These are phyloP conservation scores for Diplosphaera chodatii DNA, from an alignment of 139 green algal species.

Conservation along the genomic window DNA sequence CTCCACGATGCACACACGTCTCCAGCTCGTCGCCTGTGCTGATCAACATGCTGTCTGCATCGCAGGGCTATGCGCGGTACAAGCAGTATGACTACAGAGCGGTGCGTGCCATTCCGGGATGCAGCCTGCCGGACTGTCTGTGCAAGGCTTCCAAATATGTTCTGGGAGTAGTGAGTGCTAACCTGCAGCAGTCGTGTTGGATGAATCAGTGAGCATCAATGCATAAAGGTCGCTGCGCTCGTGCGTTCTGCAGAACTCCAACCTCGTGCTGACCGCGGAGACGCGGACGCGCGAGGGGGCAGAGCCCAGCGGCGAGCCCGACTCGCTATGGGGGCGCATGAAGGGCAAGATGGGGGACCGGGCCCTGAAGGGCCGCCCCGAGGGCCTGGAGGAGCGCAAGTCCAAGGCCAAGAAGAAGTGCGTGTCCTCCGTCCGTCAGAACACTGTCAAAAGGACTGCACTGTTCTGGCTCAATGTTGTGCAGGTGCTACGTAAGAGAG, in stretches of 20 bases:
- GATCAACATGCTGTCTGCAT: background rate
- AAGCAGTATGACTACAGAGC: constrained; percentile 97
- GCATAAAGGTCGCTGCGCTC: background rate
- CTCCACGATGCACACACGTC: too few species aligned
- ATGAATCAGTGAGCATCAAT: too few species aligned
- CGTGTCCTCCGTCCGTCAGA: too few species aligned
- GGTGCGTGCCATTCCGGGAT: constrained; percentile 42
- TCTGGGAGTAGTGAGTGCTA: too few species aligned
- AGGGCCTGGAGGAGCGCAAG: constrained; percentile 61
- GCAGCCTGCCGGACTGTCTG: too few species aligned
- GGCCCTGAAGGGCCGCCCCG: constrained; percentile 48
- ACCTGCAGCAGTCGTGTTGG: too few species aligned
- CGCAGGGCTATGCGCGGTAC: constrained; percentile 52
- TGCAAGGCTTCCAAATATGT: too few species aligned
- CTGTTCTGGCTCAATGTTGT: background rate
- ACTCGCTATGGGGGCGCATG: constrained; percentile 78
- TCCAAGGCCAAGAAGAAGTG: constrained; percentile 56
- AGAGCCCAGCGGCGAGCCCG: constrained; percentile 87
- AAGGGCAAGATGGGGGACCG: constrained; percentile 87
- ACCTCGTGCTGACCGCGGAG: constrained; percentile 90
- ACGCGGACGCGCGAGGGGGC: constrained; percentile 63
- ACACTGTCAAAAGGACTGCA: too few species aligned
- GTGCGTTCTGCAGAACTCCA: constrained; percentile 77
- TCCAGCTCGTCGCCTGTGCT: too few species aligned
- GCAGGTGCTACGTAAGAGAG: background rate